These are phyloP conservation scores for Spatholobus suberectus DNA, from an alignment of 306 rosid species.

Conservation along the genomic window DNA sequence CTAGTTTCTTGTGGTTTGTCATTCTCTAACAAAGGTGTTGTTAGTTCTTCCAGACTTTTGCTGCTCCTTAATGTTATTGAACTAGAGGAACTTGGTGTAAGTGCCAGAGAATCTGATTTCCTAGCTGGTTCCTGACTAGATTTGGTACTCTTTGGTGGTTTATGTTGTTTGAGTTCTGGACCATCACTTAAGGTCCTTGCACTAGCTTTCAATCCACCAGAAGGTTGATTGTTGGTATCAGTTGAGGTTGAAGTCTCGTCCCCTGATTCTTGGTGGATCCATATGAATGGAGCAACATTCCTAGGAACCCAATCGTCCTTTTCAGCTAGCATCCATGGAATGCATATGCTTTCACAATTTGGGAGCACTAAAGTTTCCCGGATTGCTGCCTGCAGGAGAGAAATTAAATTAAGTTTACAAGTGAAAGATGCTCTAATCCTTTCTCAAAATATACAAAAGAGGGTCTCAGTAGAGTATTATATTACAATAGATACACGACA, in stretches of 20 bases:
- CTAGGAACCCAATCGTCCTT: slow-evolving; percentile 88
- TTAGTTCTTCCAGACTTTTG: slow-evolving; percentile 50
- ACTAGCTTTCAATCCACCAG: slow-evolving; percentile 47
- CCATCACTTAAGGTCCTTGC: slow-evolving; percentile 44
- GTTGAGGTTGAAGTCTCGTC: slow-evolving; percentile 46
- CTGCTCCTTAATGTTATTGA: slow-evolving; percentile 43
- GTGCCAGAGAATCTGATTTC: slow-evolving; percentile 48
- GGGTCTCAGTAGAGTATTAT: slow-evolving; percentile 1
- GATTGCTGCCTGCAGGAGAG: slow-evolving; percentile 69
- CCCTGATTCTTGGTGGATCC: slow-evolving; percentile 71
- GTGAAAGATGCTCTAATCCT: not conserved
- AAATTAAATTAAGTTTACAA: slow-evolving; percentile 43
- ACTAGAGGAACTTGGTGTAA: slow-evolving; percentile 37
- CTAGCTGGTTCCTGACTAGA: slow-evolving; percentile 42
- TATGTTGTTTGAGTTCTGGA: slow-evolving; percentile 45
- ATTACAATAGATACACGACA: slow-evolving; percentile 11
- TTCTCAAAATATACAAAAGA: not conserved
- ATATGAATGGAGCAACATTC: slow-evolving; percentile 76
- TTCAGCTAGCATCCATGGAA: slow-evolving; percentile 93
- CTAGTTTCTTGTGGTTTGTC: slow-evolving; percentile 42
- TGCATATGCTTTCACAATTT: slow-evolving; percentile 66
- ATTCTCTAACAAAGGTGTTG: slow-evolving; percentile 57
- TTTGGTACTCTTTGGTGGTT: slow-evolving; percentile 31
- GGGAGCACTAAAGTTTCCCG: slow-evolving; percentile 84
- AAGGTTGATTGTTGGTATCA: slow-evolving; percentile 48